phyloP scores from a whole-genome alignment of 2,329 filamentous ascomycete genomes.

The Apiospora saccharicola region DNA sequence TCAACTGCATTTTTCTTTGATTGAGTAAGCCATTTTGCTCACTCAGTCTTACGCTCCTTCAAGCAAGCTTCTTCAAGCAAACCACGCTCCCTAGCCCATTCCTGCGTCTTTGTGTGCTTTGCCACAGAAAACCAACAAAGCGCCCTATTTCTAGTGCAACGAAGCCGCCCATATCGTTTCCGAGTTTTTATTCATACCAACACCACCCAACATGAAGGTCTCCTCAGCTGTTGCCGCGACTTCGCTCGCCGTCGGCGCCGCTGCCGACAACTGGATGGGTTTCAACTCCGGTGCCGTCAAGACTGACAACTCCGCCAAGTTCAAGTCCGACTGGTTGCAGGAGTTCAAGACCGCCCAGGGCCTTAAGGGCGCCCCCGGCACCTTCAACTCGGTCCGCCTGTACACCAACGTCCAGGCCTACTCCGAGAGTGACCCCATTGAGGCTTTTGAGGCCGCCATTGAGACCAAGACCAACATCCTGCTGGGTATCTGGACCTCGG shows the following conservation, averaged over 20 bases:
- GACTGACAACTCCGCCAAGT: constrained; percentile 58
- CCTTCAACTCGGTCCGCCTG: constrained; percentile 66
- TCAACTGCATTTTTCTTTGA: background rate
- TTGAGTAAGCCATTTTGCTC: constrained; percentile 10
- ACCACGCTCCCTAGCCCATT: constrained; percentile 10
- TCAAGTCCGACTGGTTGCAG: constrained; percentile 56
- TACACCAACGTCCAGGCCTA: constrained; percentile 74
- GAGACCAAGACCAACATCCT: constrained; percentile 67
- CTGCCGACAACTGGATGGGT: constrained; percentile 56
- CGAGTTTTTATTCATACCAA: background rate
- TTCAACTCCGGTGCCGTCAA: constrained; percentile 61
- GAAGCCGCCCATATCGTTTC: background rate
- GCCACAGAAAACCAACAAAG: constrained; percentile 5
- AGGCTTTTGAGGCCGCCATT: constrained; percentile 79
- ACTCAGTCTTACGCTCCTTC: constrained; percentile 17
- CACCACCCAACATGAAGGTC: constrained; percentile 49
- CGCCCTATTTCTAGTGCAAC: constrained; percentile 9
- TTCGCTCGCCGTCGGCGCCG: constrained; percentile 48
- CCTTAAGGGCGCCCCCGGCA: constrained; percentile 56
- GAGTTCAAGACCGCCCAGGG: constrained; percentile 54
- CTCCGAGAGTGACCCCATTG: constrained; percentile 76
- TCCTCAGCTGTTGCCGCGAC: constrained; percentile 47
- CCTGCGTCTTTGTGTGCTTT: constrained; percentile 8
- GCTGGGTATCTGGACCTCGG: constrained; percentile 70
- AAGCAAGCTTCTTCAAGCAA: constrained; percentile 6